Conservation (phyloP, 306 rosid species). For the Sindora glabra region DNA sequence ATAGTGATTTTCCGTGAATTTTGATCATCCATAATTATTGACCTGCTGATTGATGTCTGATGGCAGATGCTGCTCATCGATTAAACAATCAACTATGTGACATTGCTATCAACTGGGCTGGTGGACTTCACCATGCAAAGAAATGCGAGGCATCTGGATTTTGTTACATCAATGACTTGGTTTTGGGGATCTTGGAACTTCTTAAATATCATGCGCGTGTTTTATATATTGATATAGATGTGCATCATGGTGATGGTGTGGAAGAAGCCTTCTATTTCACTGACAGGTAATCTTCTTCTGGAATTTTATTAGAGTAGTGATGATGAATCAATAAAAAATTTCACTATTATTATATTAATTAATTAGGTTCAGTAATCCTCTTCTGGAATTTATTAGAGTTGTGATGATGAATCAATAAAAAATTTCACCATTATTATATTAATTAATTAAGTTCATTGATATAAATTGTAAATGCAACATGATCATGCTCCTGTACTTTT, state of each 20-base stretch:
- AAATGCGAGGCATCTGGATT: constrained; percentile 99
- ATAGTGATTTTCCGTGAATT: background rate
- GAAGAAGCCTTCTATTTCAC: constrained; percentile 99
- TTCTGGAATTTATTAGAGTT: constrained; percentile 1
- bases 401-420: background rate
- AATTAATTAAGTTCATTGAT: background rate
- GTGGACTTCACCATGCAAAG: constrained; percentile 97
- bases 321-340: background rate
- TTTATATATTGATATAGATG: constrained; percentile 91
- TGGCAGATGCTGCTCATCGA: constrained; percentile 90
- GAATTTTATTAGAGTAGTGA: background rate
- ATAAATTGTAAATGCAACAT: background rate
- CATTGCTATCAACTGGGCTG: constrained; percentile 99
- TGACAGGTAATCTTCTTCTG: constrained; percentile 53
- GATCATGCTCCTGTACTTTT: background rate
- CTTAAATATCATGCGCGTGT: constrained; percentile 94
- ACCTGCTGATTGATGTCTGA: constrained; percentile 11
- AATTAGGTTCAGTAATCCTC: background rate
- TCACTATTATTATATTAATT: background rate
- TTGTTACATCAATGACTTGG: constrained; percentile 97
- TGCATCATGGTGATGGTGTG: constrained; percentile 99
- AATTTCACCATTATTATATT: background rate
- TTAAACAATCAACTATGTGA: constrained; percentile 85
- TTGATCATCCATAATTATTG: constrained; percentile 2
- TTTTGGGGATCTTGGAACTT: constrained; percentile 93